Conservation (phyloP, 768 basidiomycete genomes). For the Rhodotorula graminis region DNA sequence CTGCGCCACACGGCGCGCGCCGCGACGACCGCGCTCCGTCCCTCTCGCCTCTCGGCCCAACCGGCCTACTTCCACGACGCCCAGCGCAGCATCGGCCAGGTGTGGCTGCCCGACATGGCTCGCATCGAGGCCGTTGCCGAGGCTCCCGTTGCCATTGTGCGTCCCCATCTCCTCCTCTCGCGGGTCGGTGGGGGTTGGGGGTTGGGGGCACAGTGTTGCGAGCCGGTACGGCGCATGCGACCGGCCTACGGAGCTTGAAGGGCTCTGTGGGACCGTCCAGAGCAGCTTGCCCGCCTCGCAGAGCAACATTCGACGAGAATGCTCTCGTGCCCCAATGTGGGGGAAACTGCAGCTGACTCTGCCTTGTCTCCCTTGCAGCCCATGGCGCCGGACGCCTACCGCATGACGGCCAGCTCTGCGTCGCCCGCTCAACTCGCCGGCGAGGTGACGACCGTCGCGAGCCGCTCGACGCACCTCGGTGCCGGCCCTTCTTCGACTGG, state of each 20-base stretch:
- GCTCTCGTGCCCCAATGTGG: too few species aligned
- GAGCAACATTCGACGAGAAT: too few species aligned
- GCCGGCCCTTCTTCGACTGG: background rate
- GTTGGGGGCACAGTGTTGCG: background rate
- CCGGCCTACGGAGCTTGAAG: too few species aligned
- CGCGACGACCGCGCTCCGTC: background rate
- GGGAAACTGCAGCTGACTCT: too few species aligned
- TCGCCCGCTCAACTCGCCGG: background rate
- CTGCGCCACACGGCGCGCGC: background rate
- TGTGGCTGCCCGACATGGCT: constrained; percentile 8
- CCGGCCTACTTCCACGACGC: background rate
- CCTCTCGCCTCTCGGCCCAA: background rate
- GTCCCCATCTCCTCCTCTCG: background rate
- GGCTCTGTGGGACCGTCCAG: too few species aligned
- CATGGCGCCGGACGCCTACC: constrained; percentile 1
- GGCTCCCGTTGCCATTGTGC: background rate
- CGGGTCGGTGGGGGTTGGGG: background rate
- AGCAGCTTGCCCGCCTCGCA: too few species aligned
- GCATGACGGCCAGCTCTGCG: too few species aligned
- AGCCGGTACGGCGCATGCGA: too few species aligned
- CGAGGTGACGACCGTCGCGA: background rate
- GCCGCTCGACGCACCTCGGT: background rate
- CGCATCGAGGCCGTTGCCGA: background rate
- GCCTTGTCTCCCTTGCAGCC: constrained; percentile 1
- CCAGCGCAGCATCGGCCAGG: background rate